Base-by-base conservation (phyloP, 352 stramenopile species). In the Phytophthora parvispora region DNA sequence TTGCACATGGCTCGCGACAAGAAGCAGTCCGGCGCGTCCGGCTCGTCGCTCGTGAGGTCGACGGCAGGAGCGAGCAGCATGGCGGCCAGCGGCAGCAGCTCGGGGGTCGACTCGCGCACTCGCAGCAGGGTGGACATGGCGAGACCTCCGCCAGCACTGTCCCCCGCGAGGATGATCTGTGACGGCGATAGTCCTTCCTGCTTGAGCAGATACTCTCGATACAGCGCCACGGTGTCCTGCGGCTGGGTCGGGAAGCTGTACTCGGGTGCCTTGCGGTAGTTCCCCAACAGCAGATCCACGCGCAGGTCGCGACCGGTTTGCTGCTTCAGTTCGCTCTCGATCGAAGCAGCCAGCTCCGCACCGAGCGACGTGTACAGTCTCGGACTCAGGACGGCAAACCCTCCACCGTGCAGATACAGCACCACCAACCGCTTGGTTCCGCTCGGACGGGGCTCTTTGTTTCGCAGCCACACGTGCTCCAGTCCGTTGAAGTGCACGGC, bases 251-350 rank as follows among this genome's bases (percentile, higher is more conserved):
- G 80, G 60, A 81, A 88, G 34, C 62, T 60, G 43, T 69, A 63
- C 50, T 89, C 75, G 2, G 82, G 82, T 5, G 61, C 31, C 54
- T 90, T 90, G 24, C 74, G 78, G 57, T 90, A 89, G 72, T 87
- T 90, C 8, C 66, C 80, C 1, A 84, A 36, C 25, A 88, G 62
- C 6, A 84, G 67, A 16, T 89, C 67, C 18, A 88, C 67, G 4
- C 53, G 47, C 32, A 74, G 20, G 16, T 58, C 32, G 10, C 42
- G 18, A 20, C 15, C 42, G 10, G 32, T 22, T 29, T 24, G 38
- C 8, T 53, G 36, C 0, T 29, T 25, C 24, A 81, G 40, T 38
- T 84, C 60, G 12, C 64, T 43, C 45, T 69, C 58, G 53, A 80
- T 72, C 28, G 45, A 38, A 9, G 38, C 60, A 3, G 60, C 58